These are phyloP conservation scores for Vigna mungo DNA, from an alignment of 306 rosid genomes.

Conservation along the genomic window DNA sequence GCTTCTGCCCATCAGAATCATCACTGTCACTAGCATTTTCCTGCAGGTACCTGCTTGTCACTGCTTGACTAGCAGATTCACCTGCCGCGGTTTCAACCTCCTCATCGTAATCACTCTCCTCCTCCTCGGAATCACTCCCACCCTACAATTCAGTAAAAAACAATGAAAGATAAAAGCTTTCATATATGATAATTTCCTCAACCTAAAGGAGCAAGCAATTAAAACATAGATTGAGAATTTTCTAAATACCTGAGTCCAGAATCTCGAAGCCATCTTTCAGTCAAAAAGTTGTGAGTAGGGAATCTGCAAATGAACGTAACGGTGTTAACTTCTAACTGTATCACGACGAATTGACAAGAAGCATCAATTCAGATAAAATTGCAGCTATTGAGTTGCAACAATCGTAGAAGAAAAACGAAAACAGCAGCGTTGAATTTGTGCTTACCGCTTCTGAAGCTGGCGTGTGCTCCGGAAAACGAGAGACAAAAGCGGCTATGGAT, in stretches of 20 bases:
- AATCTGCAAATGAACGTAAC: constrained; percentile 27
- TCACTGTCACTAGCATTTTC: constrained; percentile 72
- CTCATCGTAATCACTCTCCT: constrained; percentile 68
- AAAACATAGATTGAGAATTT: not conserved
- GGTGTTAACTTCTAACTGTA: not conserved
- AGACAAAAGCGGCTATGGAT: not conserved
- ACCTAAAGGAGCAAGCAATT: not conserved
- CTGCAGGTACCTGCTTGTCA: constrained; percentile 51
- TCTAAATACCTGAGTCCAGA: constrained; percentile 57
- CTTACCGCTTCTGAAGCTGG: not conserved
- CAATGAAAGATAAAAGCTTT: not conserved
- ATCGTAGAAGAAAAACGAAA: not conserved
- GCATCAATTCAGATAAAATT: not conserved
- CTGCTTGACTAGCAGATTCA: constrained; percentile 47
- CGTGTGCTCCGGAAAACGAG: not conserved
- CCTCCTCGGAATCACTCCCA: constrained; percentile 83
- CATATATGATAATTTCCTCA: not conserved
- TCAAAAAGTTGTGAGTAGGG: constrained; percentile 3
- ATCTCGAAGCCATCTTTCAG: constrained; percentile 48
- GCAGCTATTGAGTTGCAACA: not conserved
- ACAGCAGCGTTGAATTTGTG: not conserved
- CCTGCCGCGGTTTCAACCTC: constrained; percentile 51
- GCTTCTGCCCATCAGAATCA: constrained; percentile 68
- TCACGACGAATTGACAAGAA: not conserved
- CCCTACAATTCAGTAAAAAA: constrained; percentile 51